Conservation (phyloP, 345 rosid genomes). For the Trapa bicornis region DNA sequence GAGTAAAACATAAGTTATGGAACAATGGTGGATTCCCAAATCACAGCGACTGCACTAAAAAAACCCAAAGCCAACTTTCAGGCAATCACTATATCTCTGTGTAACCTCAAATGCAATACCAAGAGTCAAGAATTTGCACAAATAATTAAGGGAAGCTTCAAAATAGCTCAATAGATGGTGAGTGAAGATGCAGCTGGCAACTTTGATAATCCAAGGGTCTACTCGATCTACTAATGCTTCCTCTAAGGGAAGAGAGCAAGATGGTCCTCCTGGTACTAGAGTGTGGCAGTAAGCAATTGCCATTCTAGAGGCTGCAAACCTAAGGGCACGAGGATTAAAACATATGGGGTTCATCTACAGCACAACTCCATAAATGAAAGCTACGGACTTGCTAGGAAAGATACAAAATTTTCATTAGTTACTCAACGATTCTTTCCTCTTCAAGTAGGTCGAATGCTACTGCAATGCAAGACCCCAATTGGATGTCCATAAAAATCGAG, state of each 20-base stretch:
- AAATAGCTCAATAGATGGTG: conserved; percentile 17
- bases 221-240: conserved; percentile 18
- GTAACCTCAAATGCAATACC: conserved; percentile 51
- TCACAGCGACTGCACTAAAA: conserved; percentile 53
- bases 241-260: conserved; percentile 18
- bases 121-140: conserved; percentile 45
- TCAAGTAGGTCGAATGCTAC: conserved; percentile 15
- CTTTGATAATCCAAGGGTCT: conserved; percentile 70
- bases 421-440: conserved; percentile 12
- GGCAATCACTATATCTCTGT: conserved; percentile 32
- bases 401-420: conserved; percentile 4
- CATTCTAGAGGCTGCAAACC: conserved; percentile 47
- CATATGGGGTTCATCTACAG: conserved; percentile 37
- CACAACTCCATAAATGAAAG: conserved; percentile 28
- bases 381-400: conserved; percentile 1
- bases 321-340: conserved; percentile 17
- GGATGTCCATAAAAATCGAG: no score
- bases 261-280: conserved; percentile 37
- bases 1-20: conserved; percentile 46
- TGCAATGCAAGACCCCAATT: background rate
- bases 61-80: conserved; percentile 45
- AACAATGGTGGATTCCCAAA: conserved; percentile 36
- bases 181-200: conserved; percentile 45
- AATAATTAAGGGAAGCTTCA: conserved; percentile 35
- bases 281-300: conserved; percentile 29